Evolutionary conservation across 108 stramenopile species (phyloP).

Genomic region (Skeletonema tropicum): DNA sequence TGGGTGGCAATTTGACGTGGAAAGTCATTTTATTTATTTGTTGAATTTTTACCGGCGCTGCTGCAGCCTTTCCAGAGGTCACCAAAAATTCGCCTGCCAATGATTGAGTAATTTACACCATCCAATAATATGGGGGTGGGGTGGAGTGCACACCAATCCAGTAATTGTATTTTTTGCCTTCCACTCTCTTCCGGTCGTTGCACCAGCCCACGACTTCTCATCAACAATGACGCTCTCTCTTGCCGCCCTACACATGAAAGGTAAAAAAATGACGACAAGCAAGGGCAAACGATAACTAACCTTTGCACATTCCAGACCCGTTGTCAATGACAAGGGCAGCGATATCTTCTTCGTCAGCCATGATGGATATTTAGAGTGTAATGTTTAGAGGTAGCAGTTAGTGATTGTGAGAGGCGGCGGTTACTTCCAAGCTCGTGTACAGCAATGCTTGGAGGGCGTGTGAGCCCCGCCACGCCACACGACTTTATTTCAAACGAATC

Average conservation of each 20-base stretch:
- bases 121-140: background rate
- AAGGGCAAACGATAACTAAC: conserved; percentile 43
- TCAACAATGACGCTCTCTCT: background rate
- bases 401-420: background rate
- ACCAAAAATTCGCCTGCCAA: background rate
- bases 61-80: background rate
- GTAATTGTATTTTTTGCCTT: background rate
- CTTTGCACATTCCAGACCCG: conserved; percentile 97
- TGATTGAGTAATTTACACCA: background rate
- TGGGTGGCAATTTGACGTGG: too few relatives aligned
- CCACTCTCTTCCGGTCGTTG: too few relatives aligned
- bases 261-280: background rate
- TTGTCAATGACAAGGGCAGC: conserved; percentile 96
- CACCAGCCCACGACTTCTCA: background rate
- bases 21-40: background rate
- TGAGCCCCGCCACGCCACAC: background rate
- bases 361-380: conserved; percentile 40
- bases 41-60: background rate
- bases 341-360: conserved; percentile 94
- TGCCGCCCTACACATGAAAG: background rate
- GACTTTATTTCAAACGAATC: background rate
- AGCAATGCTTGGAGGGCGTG: background rate
- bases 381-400: background rate
- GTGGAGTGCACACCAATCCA: background rate
- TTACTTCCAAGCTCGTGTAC: background rate